Evolutionary conservation across 2,329 filamentous ascomycete genomes (phyloP).

Genomic region (Colletotrichum orbiculare): DNA sequence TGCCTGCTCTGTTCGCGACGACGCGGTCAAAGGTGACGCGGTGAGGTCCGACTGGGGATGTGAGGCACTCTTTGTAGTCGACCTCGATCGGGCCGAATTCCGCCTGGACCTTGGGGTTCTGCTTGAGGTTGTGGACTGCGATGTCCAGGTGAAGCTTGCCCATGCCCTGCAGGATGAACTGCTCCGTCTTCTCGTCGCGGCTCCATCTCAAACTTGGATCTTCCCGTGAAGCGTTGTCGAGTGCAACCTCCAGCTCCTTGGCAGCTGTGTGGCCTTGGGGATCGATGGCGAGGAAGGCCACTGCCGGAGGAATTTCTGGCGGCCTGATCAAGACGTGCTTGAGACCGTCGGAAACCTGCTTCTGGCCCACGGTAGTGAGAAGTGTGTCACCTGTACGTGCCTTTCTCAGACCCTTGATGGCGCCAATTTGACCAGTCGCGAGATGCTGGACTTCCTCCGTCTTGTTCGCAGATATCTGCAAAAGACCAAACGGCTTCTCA

Average conservation of each 20-base stretch:
- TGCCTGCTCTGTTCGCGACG: slow-evolving; percentile 82
- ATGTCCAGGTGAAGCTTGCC: slow-evolving; percentile 96
- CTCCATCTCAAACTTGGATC: slow-evolving; percentile 91
- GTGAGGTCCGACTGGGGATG: slow-evolving; percentile 64
- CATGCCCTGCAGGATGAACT: slow-evolving; percentile 95
- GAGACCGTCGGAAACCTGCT: slow-evolving; percentile 74
- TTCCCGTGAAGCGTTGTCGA: slow-evolving; percentile 85
- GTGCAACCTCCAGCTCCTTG: slow-evolving; percentile 79
- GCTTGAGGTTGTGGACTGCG: slow-evolving; percentile 85
- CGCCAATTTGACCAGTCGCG: slow-evolving; percentile 89
- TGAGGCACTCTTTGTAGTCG: slow-evolving; percentile 89
- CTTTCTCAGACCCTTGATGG: slow-evolving; percentile 88
- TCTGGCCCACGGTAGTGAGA: slow-evolving; percentile 73
- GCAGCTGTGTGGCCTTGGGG: slow-evolving; percentile 81
- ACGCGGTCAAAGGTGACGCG: slow-evolving; percentile 79
- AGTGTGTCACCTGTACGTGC: slow-evolving; percentile 95
- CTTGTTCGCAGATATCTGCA: slow-evolving; percentile 91
- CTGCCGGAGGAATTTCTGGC: slow-evolving; percentile 89
- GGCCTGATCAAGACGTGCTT: slow-evolving; percentile 85
- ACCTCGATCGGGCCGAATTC: slow-evolving; percentile 93
- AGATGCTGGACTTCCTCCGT: slow-evolving; percentile 86
- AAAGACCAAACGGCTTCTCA: slow-evolving; percentile 82
- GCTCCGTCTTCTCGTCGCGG: slow-evolving; percentile 88
- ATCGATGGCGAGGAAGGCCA: slow-evolving; percentile 96
- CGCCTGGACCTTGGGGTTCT: slow-evolving; percentile 89